These are phyloP conservation scores for Pirum gemmata DNA, from an alignment of 78 protist species.

Conservation along the genomic window DNA sequence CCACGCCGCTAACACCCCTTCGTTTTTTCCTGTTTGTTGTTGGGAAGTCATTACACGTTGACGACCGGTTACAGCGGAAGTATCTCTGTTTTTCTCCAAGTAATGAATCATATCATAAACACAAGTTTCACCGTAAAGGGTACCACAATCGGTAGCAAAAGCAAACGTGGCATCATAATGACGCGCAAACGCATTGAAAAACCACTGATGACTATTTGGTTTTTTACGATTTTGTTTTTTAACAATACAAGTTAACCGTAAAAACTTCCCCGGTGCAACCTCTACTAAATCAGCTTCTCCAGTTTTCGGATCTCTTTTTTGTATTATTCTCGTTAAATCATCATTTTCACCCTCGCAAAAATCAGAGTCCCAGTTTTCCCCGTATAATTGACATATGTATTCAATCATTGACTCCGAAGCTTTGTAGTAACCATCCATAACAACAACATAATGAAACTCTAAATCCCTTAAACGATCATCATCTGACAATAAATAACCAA, in stretches of 20 bases:
- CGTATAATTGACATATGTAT: background rate
- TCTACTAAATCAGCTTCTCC: background rate
- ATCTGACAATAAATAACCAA: background rate
- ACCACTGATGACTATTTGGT: constrained; percentile 47
- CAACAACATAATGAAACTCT: background rate
- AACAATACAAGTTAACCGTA: background rate
- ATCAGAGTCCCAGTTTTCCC: background rate
- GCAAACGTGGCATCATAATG: background rate
- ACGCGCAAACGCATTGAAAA: constrained; percentile 16
- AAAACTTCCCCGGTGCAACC: background rate
- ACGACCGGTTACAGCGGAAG: constrained; percentile 35
- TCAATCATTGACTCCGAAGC: constrained; percentile 1
- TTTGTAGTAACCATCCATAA: constrained; percentile 28
- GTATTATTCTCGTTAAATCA: background rate
- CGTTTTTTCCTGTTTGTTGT: background rate
- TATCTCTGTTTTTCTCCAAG: background rate
- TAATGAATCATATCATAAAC: background rate
- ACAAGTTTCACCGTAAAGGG: background rate
- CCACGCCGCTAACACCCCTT: background rate
- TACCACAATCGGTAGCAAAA: constrained; percentile 40
- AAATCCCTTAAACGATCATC: background rate
- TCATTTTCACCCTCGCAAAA: background rate
- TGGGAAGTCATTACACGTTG: constrained; percentile 39
- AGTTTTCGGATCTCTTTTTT: background rate
- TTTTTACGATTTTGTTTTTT: constrained; percentile 34